phyloP scores from a whole-genome alignment of 306 rosid species.

The Cucumis sativus region Cucumber_9930_V3 NC_026657.2:22475501-22476000 shows the following conservation, averaged over 20 bases:
- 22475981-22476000: conserved; percentile 50
- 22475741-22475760: not conserved
- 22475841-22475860: conserved; percentile 4
- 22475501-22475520: conserved; percentile 1
- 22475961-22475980: conserved; percentile 55
- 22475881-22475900: conserved; percentile 39
- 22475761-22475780: conserved; percentile 9
- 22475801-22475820: conserved; percentile 30
- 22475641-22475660: not conserved
- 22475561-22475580: conserved; percentile 24
- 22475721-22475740: conserved; percentile 5
- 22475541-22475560: conserved; percentile 22
- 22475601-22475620: conserved; percentile 20
- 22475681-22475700: not conserved
- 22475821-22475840: conserved; percentile 33
- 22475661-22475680: not conserved
- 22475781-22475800: conserved; percentile 14
- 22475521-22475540: conserved; percentile 8
- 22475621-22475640: conserved; percentile 8
- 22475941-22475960: conserved; percentile 58
- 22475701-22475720: conserved; percentile 7
- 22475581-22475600: conserved; percentile 10
- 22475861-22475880: conserved; percentile 85
- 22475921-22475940: conserved; percentile 58
- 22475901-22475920: conserved; percentile 49